These are phyloP conservation scores for Neospora caninum DNA, from an alignment of 169 alveolate genomes.

Conservation along the genomic window DNA sequence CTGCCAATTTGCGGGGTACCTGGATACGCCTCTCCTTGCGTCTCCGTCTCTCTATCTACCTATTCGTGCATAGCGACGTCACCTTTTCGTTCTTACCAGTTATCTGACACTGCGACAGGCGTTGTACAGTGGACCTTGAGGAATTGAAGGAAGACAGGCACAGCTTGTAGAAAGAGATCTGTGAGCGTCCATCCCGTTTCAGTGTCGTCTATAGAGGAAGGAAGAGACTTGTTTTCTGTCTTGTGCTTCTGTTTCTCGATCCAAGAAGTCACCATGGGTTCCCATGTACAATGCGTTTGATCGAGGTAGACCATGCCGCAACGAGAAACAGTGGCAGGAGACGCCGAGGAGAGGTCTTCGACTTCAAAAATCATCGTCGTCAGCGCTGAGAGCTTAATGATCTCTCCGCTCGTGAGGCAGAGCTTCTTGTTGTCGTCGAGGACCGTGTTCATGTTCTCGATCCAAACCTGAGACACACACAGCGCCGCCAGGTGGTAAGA, in stretches of 20 bases:
- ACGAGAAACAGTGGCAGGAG: slow-evolving; percentile 95
- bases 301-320: slow-evolving; percentile 94
- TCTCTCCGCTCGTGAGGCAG: slow-evolving; percentile 91
- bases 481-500: background rate
- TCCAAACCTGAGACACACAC: slow-evolving; percentile 80
- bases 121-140: slow-evolving; percentile 53
- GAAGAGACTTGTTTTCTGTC: background rate
- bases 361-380: slow-evolving; percentile 94
- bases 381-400: slow-evolving; percentile 86
- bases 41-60: too few relatives aligned
- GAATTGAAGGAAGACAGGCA: slow-evolving; percentile 58
- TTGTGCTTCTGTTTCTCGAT: background rate
- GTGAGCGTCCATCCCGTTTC: background rate
- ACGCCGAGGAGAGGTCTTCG: slow-evolving; percentile 90
- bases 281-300: slow-evolving; percentile 91
- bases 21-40: too few relatives aligned
- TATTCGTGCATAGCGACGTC: too few relatives aligned
- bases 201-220: background rate
- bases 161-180: slow-evolving; percentile 20
- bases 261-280: slow-evolving; percentile 92
- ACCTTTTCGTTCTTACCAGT: slow-evolving; percentile 45
- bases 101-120: slow-evolving; percentile 68
- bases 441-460: slow-evolving; percentile 95
- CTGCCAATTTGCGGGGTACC: too few relatives aligned
- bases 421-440: slow-evolving; percentile 95